Evolutionary conservation across 2,329 filamentous ascomycete species (phyloP).

Genomic region (Hypoxylon sp.): DNA sequence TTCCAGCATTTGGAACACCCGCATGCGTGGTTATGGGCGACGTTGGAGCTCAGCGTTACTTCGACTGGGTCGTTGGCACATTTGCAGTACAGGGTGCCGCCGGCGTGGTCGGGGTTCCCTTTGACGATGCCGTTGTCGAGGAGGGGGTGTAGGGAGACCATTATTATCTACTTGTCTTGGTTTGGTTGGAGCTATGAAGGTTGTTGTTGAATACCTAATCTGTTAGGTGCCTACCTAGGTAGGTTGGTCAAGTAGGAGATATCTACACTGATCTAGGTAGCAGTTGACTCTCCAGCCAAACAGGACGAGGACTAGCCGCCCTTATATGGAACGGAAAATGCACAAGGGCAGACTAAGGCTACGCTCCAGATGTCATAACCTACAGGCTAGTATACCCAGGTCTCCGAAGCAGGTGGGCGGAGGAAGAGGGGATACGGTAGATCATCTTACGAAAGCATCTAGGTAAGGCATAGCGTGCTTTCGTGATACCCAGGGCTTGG

Average conservation of each 20-base stretch:
- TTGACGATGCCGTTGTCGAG: constrained; percentile 74
- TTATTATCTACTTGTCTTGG: constrained; percentile 19
- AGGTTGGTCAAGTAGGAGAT: neutral
- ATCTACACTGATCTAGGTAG: constrained; percentile 10
- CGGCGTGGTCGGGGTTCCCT: constrained; percentile 67
- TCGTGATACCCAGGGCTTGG: constrained; percentile 1
- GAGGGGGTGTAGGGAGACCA: constrained; percentile 69
- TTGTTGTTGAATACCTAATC: neutral
- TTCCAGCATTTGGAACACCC: constrained; percentile 83
- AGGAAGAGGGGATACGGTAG: constrained; percentile 32
- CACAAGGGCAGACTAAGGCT: constrained; percentile 1
- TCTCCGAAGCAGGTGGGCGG: constrained; percentile 26
- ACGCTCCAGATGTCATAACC: constrained; percentile 6
- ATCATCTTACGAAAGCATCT: constrained; percentile 30
- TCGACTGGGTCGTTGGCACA: constrained; percentile 70
- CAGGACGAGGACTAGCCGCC: constrained; percentile 11
- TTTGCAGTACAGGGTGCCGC: constrained; percentile 74
- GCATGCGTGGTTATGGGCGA: constrained; percentile 79
- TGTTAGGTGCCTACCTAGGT: neutral
- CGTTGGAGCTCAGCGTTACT: constrained; percentile 70
- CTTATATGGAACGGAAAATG: constrained; percentile 24
- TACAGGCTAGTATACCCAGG: constrained; percentile 7
- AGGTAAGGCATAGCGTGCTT: constrained; percentile 31
- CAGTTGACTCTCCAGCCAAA: neutral
- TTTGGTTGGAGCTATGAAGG: neutral